A percentile compares a stretch with the other conserved stretches of the same genome.
These are phyloP conservation scores for Saturnispora mendoncae DNA, from an alignment of 805 yeast genomes.

Conservation along the genomic window DNA sequence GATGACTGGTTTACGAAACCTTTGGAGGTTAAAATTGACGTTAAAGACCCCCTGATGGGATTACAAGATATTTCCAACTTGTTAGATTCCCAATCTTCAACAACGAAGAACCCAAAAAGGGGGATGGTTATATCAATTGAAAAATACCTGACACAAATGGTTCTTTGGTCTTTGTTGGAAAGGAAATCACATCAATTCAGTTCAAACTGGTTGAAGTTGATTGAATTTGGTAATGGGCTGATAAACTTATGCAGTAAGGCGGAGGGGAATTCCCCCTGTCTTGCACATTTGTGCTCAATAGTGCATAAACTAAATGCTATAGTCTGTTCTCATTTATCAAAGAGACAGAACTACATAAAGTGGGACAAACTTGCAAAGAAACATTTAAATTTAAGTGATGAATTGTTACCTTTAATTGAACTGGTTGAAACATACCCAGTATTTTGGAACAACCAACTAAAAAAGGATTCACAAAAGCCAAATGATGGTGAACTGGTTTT, in stretches of 20 bases:
- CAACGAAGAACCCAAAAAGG: not conserved
- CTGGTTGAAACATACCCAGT: constrained; percentile 5
- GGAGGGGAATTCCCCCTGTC: not conserved
- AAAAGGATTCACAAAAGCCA: constrained; percentile 2
- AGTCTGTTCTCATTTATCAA: not conserved
- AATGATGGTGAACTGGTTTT: constrained; percentile 2
- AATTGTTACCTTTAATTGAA: constrained; percentile 2
- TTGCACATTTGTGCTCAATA: not conserved
- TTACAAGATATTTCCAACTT: not conserved
- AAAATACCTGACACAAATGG: constrained; percentile 1
- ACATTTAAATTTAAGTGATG: not conserved
- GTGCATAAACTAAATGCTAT: constrained; percentile 3
- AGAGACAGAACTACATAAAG: not conserved
- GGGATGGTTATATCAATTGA: constrained; percentile 3
- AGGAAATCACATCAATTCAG: not conserved
- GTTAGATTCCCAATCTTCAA: not conserved
- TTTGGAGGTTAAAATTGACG: not conserved
- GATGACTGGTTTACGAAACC: constrained; percentile 5
- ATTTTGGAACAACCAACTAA: constrained; percentile 7
- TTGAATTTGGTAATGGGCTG: constrained; percentile 2
- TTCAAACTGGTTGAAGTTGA: not conserved
- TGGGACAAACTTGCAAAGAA: constrained; percentile 3
- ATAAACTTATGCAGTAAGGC: not conserved
- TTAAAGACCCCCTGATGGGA: not conserved
- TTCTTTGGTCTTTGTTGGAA: not conserved